Evolutionary conservation across 306 rosid genomes (phyloP), one percentile per base, ranked within the genome.

Genomic region (Adenanthera pavonina): DNA sequence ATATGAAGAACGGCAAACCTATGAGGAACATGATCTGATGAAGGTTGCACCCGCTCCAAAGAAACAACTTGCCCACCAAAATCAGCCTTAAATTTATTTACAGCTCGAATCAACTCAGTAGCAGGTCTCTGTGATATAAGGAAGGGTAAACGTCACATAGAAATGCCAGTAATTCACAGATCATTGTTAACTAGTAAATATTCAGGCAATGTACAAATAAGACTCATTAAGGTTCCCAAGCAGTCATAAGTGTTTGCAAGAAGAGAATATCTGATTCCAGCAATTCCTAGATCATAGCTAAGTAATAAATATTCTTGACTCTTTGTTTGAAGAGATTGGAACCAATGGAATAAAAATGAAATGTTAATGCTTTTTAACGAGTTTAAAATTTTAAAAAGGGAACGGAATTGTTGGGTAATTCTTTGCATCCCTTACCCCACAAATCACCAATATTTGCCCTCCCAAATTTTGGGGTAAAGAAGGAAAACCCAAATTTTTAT

Each of bases 1-100:
- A 15, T 54, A 74, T 64, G 34, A 68, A 60, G 47, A 80, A 72
- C 51, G 17, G 71, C 75, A 68, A 41, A 93, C 99, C 99, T 90
- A 81, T 95, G 99, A 79, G 91, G 92, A 86, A 95, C 99, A 83
- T 95, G 98, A 86, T 95, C 99, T 62, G 94, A 90, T 71, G 99
- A 95, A 72, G 99, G 98, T 72, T 95, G 98, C 80, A 95, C 99
- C 81, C 99, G 94, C 86, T 95, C 99, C 81, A 95, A 76, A 69
- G 92, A 87, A 81, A 95, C 94, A 87, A 95, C 74, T 79, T 92
- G 97, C 69, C 93, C 99, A 65, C 98, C 97, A 85, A 95, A 95
- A 66, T 95, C 94, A 9, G 91, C 93, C 90, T 95, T 93, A 72
- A 95, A 95, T 83, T 89, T 92, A 82, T 93, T 93, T 78, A 95